Conservation (phyloP, 495 filamentous ascomycete genomes). For the Cercophora scortea region DNA sequence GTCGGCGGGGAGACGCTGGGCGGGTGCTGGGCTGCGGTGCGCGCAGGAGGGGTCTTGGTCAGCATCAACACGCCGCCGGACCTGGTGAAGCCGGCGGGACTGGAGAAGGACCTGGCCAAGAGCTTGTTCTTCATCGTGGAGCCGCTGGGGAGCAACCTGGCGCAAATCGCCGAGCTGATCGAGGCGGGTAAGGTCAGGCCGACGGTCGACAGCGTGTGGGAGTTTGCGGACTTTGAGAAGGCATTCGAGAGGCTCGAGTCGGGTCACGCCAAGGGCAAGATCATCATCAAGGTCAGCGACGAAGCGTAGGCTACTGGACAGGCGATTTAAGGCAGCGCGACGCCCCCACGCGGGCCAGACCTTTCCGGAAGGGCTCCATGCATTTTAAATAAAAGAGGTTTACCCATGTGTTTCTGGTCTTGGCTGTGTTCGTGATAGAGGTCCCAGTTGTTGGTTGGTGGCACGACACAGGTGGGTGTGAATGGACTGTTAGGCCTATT, state of each 20-base stretch:
- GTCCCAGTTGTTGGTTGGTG: neutral
- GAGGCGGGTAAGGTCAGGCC: constrained; percentile 53
- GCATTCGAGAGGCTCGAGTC: constrained; percentile 58
- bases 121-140: constrained; percentile 42
- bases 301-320: constrained; percentile 13
- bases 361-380: too few relatives aligned
- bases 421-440: too few relatives aligned
- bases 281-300: constrained; percentile 44
- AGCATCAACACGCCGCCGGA: constrained; percentile 47
- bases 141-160: constrained; percentile 55
- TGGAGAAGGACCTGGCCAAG: constrained; percentile 21
- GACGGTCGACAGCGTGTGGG: constrained; percentile 52
- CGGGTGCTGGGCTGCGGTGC: constrained; percentile 48
- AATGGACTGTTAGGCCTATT: too few relatives aligned
- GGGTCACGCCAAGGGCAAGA: constrained; percentile 58
- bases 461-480: neutral
- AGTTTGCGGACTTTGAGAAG: constrained; percentile 52
- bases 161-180: constrained; percentile 51
- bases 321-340: too few relatives aligned
- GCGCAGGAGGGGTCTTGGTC: constrained; percentile 39
- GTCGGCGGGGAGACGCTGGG: constrained; percentile 43
- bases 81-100: constrained; percentile 26
- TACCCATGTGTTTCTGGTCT: too few relatives aligned
- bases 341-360: too few relatives aligned
- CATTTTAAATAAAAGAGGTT: too few relatives aligned